phyloP scores from a whole-genome alignment of 306 rosid species.

The Prunus campanulata region DNA sequence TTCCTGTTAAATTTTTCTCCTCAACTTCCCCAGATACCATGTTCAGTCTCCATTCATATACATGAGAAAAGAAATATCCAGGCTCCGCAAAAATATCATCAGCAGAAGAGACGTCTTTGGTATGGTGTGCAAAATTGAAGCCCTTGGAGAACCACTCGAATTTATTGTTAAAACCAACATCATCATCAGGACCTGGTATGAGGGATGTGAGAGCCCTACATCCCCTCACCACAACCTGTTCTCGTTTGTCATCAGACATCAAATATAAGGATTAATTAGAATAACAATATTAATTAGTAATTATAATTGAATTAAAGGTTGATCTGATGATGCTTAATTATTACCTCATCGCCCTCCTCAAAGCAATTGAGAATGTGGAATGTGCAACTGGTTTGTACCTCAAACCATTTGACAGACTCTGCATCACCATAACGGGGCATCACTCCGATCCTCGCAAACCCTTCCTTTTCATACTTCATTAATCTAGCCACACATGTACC shows the following conservation, averaged over 20 bases:
- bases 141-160: slow-evolving; percentile 32
- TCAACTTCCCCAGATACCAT: slow-evolving; percentile 49
- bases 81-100: not conserved
- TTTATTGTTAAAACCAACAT: slow-evolving; percentile 21
- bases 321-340: not conserved
- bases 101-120: not conserved
- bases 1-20: slow-evolving; percentile 43
- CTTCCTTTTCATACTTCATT: slow-evolving; percentile 45
- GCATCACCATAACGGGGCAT: slow-evolving; percentile 78
- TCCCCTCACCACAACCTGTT: slow-evolving; percentile 70
- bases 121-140: not conserved
- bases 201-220: slow-evolving; percentile 58
- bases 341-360: slow-evolving; percentile 55
- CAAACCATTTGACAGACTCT: slow-evolving; percentile 60
- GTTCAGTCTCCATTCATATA: slow-evolving; percentile 65
- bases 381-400: slow-evolving; percentile 53
- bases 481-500: slow-evolving; percentile 22
- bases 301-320: no score
- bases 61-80: slow-evolving; percentile 24
- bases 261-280: no score
- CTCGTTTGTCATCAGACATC: not conserved
- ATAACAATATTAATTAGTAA: no score
- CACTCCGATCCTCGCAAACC: slow-evolving; percentile 60
- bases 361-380: slow-evolving; percentile 63
- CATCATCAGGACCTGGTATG: slow-evolving; percentile 49